phyloP scores from a whole-genome alignment of 192 early-diverging fungal species.

The Rhizoclosmatium sp. region DNA sequence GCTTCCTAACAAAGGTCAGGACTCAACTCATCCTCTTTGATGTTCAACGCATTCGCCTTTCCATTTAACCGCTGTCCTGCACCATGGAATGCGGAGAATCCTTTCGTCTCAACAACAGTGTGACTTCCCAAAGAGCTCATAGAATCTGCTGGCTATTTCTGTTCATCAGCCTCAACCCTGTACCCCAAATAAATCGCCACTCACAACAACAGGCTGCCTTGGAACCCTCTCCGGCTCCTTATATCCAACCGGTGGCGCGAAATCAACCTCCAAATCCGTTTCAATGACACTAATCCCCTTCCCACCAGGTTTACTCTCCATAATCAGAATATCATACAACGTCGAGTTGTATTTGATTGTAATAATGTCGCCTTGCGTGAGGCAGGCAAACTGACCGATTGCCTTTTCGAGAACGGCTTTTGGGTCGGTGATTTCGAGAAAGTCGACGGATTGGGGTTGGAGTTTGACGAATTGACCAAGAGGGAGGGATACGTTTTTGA shows the following conservation, averaged over 20 bases:
- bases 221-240: constrained; percentile 74
- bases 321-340: constrained; percentile 86
- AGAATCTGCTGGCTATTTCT: constrained; percentile 31
- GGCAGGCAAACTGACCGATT: constrained; percentile 86
- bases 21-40: constrained; percentile 25
- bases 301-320: constrained; percentile 84
- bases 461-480: constrained; percentile 92
- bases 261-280: constrained; percentile 97
- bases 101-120: constrained; percentile 42
- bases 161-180: background rate
- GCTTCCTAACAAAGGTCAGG: background rate
- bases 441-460: constrained; percentile 95
- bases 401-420: constrained; percentile 97
- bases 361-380: constrained; percentile 92
- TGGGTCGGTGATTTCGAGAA: constrained; percentile 96
- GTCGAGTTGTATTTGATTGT: constrained; percentile 91
- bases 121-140: constrained; percentile 54
- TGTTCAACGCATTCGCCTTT: constrained; percentile 37
- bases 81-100: constrained; percentile 58
- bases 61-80: constrained; percentile 59
- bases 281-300: constrained; percentile 93
- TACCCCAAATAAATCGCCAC: background rate
- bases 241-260: constrained; percentile 96
- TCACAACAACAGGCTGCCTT: constrained; percentile 15
- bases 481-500: constrained; percentile 80